Evolutionary conservation across 179 eudicot species (phyloP).

Genomic region (Sideroxylon spinosum): DNA sequence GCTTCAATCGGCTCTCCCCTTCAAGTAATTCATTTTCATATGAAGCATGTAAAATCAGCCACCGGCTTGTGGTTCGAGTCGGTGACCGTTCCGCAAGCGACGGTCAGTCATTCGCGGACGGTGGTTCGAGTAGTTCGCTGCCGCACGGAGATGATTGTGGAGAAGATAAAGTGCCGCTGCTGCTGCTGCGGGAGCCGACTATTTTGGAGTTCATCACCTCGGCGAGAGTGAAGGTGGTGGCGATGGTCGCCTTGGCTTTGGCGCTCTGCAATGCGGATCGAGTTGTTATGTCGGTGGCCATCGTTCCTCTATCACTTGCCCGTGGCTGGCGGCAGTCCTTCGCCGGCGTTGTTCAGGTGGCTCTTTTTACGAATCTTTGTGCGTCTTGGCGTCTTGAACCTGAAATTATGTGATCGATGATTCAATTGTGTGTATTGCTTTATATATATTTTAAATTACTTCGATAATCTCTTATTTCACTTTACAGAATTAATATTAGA

Average conservation of each 20-base stretch:
- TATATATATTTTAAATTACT: too few relatives aligned
- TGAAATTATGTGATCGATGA: not conserved
- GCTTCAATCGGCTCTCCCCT: not conserved
- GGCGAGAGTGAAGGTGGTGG: slow-evolving; percentile 88
- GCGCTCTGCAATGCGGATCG: slow-evolving; percentile 65
- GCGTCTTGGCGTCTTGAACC: not conserved
- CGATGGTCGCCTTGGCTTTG: slow-evolving; percentile 67
- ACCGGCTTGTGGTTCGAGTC: not conserved
- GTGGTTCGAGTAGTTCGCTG: not conserved
- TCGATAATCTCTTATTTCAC: too few relatives aligned
- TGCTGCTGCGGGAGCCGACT: slow-evolving; percentile 16
- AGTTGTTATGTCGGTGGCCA: slow-evolving; percentile 86
- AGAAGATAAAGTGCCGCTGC: too few relatives aligned
- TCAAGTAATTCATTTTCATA: slow-evolving; percentile 11
- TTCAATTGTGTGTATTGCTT: too few relatives aligned
- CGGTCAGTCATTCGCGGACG: slow-evolving; percentile 14
- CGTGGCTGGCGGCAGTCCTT: slow-evolving; percentile 72
- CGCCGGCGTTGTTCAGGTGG: slow-evolving; percentile 88
- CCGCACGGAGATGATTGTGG: slow-evolving; percentile 1
- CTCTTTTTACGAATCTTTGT: too few relatives aligned
- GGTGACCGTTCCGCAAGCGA: slow-evolving; percentile 28
- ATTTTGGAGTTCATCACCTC: slow-evolving; percentile 75
- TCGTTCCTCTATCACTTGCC: slow-evolving; percentile 67
- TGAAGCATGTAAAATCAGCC: not conserved
- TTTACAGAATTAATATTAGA: too few relatives aligned